Evolutionary conservation across 23 red algal species (phyloP).

Genomic region (Gracilaria domingensis): DNA sequence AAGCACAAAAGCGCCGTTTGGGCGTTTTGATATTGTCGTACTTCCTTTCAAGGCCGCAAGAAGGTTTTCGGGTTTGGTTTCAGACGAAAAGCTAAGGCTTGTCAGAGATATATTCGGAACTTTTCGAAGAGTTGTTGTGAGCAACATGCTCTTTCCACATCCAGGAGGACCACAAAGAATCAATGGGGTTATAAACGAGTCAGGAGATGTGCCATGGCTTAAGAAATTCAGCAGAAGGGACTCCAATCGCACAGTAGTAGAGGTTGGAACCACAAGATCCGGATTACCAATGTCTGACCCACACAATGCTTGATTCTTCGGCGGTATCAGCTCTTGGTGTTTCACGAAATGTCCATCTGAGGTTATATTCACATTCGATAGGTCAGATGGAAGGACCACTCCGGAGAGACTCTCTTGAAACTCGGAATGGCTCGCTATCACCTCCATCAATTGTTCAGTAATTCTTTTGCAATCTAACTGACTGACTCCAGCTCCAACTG

Average conservation of each 20-base stretch:
- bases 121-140: slow-evolving; percentile 35
- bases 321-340: slow-evolving; percentile 35
- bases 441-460: slow-evolving; percentile 25
- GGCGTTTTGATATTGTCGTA: slow-evolving; percentile 52
- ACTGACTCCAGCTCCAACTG: slow-evolving; percentile 31
- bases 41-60: slow-evolving; percentile 40
- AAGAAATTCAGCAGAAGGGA: slow-evolving; percentile 50
- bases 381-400: slow-evolving; percentile 18
- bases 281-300: slow-evolving; percentile 56
- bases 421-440: background rate
- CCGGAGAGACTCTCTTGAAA: slow-evolving; percentile 32
- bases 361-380: slow-evolving; percentile 52
- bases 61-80: slow-evolving; percentile 57
- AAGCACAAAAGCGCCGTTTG: slow-evolving; percentile 39
- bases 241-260: slow-evolving; percentile 54
- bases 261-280: slow-evolving; percentile 68
- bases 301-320: background rate
- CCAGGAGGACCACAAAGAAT: slow-evolving; percentile 77
- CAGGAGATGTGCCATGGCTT: background rate
- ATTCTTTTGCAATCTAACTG: slow-evolving; percentile 23
- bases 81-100: slow-evolving; percentile 70
- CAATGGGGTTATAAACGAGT: slow-evolving; percentile 3
- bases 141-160: slow-evolving; percentile 80
- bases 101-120: slow-evolving; percentile 57
- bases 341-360: slow-evolving; percentile 39